A percentile compares a stretch with the other conserved stretches of the same genome.
Evolutionary conservation across 2,329 filamentous ascomycete genomes (phyloP).

Genomic region (Cladosporium sp.): DNA sequence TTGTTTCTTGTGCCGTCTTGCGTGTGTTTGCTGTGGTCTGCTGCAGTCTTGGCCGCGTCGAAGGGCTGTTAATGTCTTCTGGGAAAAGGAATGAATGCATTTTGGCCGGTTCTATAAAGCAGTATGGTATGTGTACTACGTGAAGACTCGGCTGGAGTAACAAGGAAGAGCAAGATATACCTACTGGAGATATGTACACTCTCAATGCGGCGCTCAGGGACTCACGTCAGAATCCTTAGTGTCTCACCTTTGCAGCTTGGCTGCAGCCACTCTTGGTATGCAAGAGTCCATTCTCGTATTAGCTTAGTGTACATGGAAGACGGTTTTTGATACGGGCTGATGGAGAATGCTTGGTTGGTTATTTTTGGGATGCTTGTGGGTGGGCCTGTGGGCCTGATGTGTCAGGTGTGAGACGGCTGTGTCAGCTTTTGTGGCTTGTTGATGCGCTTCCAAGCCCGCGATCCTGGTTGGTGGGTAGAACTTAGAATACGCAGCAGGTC

Average conservation of each 20-base stretch:
- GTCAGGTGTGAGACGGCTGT: slow-evolving; percentile 3
- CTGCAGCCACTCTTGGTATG: background rate
- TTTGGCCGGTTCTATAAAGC: background rate
- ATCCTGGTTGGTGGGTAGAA: background rate
- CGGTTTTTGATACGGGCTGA: background rate
- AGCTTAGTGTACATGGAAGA: background rate
- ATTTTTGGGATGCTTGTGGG: background rate
- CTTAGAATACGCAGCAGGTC: background rate
- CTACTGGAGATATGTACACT: background rate
- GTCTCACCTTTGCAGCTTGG: background rate
- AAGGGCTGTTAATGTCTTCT: background rate
- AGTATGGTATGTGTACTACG: background rate
- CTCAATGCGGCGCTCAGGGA: background rate
- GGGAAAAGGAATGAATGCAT: slow-evolving; percentile 16
- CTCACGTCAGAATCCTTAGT: background rate
- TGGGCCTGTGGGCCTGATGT: background rate
- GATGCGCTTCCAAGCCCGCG: background rate
- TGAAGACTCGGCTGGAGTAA: background rate
- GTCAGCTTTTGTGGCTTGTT: background rate
- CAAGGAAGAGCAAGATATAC: background rate
- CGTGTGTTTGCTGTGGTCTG: background rate
- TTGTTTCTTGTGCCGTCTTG: background rate
- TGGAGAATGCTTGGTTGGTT: background rate
- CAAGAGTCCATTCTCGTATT: background rate
- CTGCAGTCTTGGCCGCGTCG: background rate